Conservation (phyloP, 176 grass and related monocot genomes). For the Musa troglodytarum region DNA sequence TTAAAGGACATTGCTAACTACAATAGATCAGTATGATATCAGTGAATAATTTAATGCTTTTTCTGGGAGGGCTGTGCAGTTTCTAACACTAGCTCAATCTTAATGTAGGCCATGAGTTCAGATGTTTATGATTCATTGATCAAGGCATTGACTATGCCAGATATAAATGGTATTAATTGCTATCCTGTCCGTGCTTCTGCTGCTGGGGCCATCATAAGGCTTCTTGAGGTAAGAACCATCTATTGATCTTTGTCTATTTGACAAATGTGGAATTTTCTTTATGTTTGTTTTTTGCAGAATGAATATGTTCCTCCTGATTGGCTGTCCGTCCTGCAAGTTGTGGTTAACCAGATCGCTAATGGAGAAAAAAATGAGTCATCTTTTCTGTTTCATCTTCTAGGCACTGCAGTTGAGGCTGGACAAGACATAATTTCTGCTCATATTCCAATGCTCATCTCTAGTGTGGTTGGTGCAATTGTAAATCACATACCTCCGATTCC, state of each 20-base stretch:
- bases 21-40: background rate
- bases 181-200: conserved; percentile 77
- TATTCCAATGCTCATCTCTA: conserved; percentile 59
- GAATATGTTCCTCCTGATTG: conserved; percentile 52
- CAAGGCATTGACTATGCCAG: conserved; percentile 45
- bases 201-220: conserved; percentile 64
- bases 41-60: background rate
- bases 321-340: conserved; percentile 52
- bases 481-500: conserved; percentile 58
- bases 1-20: background rate
- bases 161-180: conserved; percentile 47
- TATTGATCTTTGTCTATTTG: background rate
- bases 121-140: conserved; percentile 72
- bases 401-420: conserved; percentile 58
- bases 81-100: conserved; percentile 30
- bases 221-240: conserved; percentile 56
- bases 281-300: conserved; percentile 42
- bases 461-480: conserved; percentile 37
- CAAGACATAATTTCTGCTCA: conserved; percentile 45
- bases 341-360: conserved; percentile 44
- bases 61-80: background rate
- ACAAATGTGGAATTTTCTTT: conserved; percentile 1
- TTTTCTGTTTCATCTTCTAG: conserved; percentile 82
- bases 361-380: conserved; percentile 60
- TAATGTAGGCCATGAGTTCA: conserved; percentile 47